Evolutionary conservation across 441 rosid species (phyloP), one percentile per base, ranked within the genome.

Genomic region (Bocquillonia castaneifolia): DNA sequence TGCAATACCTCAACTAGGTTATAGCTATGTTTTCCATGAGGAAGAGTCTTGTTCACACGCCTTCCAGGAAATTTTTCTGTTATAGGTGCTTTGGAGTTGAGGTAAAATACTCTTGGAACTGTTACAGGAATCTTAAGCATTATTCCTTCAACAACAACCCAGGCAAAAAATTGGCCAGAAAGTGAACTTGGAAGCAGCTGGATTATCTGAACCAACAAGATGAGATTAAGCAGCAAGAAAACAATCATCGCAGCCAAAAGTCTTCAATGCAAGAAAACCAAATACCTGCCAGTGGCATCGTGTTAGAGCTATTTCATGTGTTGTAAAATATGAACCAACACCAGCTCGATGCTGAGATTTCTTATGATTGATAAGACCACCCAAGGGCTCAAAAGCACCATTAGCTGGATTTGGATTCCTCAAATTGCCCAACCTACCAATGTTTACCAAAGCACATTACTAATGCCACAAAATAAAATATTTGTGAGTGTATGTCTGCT

Each of bases 141-240:
- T 74, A 92, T 82, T 76, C 94, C 99, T 59, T 94, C 88, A 73
- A 84, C 96, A 77, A 92, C 85, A 54, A 90, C 88, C 99, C 99
- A 94, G 55, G 99, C 97, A 51, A 75, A 84, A 82, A 88, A 83
- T 54, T 77, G 82, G 48, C 98, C 96, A 36, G 50, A 72, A 45
- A 61, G 87, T 61, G 91, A 67, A 80, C 85, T 82, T 55, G 93
- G 92, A 72, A 85, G 79, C 74, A 94, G 80, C 78, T 94, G 99
- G 74, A 94, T 79, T 69, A 94, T 86, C 99, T 94, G 88, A 85
- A 80, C 55, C 68, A 68, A 22, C 59, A 76, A 47, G 45, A 67
- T 13, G 40, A 65, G 15, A 69, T 61, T 69, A 63, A 47, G 69
- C 61, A 64, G 64, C 72, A 75, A 72, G 67, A 74, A 75, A 74